These are phyloP conservation scores for Ustanciosporium gigantosporum DNA, from an alignment of 1,284 basidiomycete species.

Conservation along the genomic window DNA sequence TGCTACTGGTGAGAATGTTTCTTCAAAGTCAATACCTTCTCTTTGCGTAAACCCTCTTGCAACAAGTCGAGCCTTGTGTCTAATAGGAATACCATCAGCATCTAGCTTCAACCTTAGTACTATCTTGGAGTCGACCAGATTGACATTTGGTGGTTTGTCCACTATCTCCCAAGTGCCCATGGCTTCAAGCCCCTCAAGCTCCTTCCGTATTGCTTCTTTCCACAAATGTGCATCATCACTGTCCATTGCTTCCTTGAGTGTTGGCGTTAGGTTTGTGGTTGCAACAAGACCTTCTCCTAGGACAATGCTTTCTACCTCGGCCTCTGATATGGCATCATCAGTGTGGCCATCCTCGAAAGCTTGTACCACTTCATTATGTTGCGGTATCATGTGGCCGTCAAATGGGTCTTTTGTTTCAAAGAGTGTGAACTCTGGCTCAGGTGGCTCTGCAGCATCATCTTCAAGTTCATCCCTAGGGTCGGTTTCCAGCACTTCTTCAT, in stretches of 20 bases:
- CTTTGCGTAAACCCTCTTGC: conserved; percentile 6
- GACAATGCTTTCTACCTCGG: neutral
- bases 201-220: conserved; percentile 5
- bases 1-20: conserved; percentile 2
- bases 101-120: neutral
- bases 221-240: neutral
- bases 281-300: neutral
- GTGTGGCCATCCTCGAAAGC: neutral
- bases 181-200: conserved; percentile 1
- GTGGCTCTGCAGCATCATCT: too few relatives aligned
- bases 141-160: neutral
- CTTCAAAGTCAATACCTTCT: conserved; percentile 3
- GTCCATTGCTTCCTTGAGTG: conserved; percentile 1
- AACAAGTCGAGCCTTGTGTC: neutral
- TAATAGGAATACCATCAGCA: too few relatives aligned
- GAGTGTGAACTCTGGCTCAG: too few relatives aligned
- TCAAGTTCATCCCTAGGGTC: neutral
- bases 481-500: too few relatives aligned
- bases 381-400: neutral
- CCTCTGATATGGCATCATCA: neutral
- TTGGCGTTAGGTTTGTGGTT: conserved; percentile 1
- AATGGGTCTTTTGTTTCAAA: neutral
- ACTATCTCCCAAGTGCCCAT: conserved; percentile 6
- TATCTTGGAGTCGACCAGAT: neutral
- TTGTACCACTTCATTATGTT: neutral